These are phyloP conservation scores for Lodderomyces margitis DNA, from an alignment of 1,139 yeast genomes.

Conservation along the genomic window DNA sequence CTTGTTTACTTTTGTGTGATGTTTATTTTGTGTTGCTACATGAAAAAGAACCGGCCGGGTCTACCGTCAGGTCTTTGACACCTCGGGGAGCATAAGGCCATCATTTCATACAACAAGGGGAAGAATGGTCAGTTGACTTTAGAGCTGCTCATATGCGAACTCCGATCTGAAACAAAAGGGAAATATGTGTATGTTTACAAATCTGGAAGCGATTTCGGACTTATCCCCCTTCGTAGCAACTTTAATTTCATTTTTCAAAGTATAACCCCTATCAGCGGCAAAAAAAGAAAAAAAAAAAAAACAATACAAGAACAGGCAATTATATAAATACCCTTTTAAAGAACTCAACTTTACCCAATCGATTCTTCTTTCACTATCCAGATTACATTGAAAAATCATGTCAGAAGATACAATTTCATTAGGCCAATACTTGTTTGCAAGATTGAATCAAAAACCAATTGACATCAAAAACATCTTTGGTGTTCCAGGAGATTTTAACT, in stretches of 20 bases:
- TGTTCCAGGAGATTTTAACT: slow-evolving; percentile 79
- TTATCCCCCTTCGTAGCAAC: not conserved
- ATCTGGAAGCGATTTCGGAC: not conserved
- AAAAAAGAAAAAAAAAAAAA: not conserved
- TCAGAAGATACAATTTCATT: slow-evolving; percentile 36
- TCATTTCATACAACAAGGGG: too few species aligned
- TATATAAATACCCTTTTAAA: not conserved
- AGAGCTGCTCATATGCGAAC: too few species aligned
- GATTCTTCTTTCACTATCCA: too few species aligned
- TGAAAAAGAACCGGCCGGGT: too few species aligned
- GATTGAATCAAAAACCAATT: slow-evolving; percentile 50
- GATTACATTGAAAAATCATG: too few species aligned
- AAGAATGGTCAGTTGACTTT: too few species aligned
- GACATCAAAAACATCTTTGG: slow-evolving; percentile 70
- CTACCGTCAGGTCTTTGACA: too few species aligned
- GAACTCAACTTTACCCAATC: too few species aligned
- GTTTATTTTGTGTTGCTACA: too few species aligned
- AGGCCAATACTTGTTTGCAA: slow-evolving; percentile 63
- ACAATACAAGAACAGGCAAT: not conserved
- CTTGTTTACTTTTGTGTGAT: too few species aligned
- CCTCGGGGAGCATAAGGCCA: too few species aligned
- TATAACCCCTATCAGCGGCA: not conserved
- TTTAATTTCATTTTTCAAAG: not conserved
- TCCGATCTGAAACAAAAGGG: not conserved
- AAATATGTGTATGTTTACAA: too few species aligned